phyloP scores from a whole-genome alignment of 495 filamentous ascomycete species.

The Talaromyces stipitatus region DNA sequence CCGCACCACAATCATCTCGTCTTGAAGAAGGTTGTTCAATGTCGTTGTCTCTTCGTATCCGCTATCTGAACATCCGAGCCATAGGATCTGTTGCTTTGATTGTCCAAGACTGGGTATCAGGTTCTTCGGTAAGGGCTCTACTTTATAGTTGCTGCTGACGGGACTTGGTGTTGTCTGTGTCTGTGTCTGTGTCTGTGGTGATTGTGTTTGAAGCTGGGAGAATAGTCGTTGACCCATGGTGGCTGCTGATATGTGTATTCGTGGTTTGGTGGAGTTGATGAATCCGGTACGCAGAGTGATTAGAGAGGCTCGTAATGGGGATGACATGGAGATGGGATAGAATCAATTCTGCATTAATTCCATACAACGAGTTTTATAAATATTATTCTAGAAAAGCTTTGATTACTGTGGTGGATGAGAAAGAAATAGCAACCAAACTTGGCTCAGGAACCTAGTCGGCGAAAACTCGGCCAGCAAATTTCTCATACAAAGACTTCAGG shows the following conservation, averaged over 20 bases:
- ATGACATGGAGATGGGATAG: not conserved
- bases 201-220: not conserved
- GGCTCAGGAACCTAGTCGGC: not conserved
- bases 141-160: not conserved
- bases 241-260: not conserved
- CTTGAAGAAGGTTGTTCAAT: slow-evolving; percentile 20
- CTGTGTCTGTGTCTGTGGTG: too few relatives aligned
- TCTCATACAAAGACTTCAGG: not conserved
- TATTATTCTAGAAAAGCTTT: not conserved
- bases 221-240: not conserved
- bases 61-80: slow-evolving; percentile 37
- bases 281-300: not conserved
- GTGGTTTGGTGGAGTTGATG: not conserved
- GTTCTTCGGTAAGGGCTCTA: not conserved
- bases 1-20: slow-evolving; percentile 33
- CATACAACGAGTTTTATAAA: not conserved
- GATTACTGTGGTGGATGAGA: not conserved
- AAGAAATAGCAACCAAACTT: too few relatives aligned
- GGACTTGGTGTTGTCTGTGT: too few relatives aligned
- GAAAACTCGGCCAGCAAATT: not conserved
- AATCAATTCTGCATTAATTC: not conserved
- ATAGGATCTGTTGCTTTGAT: slow-evolving; percentile 28
- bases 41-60: slow-evolving; percentile 25
- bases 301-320: not conserved
- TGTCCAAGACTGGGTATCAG: slow-evolving; percentile 23